phyloP scores from a whole-genome alignment of 129 eudicot genomes.

The Saussurea involucrata region DNA sequence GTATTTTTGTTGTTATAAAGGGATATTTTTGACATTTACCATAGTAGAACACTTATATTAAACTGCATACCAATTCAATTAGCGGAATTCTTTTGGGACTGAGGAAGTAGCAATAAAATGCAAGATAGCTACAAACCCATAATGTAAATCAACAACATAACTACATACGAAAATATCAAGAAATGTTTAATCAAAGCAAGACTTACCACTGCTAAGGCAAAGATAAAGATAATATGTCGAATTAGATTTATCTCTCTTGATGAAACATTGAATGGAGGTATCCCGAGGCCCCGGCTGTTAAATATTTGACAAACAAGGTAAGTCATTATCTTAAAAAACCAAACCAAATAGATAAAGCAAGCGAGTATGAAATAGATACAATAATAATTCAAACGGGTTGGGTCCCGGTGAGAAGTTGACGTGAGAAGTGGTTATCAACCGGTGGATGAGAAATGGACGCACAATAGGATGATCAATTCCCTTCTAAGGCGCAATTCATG shows the following conservation, averaged over 20 bases:
- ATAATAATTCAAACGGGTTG: too few relatives aligned
- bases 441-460: too few relatives aligned
- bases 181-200: not conserved
- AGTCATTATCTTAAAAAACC: slow-evolving; percentile 5
- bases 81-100: not conserved
- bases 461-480: too few relatives aligned
- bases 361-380: not conserved
- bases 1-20: not conserved
- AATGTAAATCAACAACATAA: not conserved
- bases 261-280: slow-evolving; percentile 83
- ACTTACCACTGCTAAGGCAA: slow-evolving; percentile 78
- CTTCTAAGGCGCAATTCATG: too few relatives aligned
- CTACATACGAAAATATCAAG: not conserved
- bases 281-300: slow-evolving; percentile 87
- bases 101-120: not conserved
- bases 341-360: too few relatives aligned
- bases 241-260: slow-evolving; percentile 80
- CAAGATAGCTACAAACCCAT: not conserved
- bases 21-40: not conserved
- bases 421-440: too few relatives aligned
- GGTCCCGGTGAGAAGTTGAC: too few relatives aligned
- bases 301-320: slow-evolving; percentile 9
- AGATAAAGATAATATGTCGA: slow-evolving; percentile 78
- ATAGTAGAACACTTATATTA: not conserved
- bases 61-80: not conserved